Conservation (phyloP, 169 alveolate species). For the Plasmodium inui region DNA sequence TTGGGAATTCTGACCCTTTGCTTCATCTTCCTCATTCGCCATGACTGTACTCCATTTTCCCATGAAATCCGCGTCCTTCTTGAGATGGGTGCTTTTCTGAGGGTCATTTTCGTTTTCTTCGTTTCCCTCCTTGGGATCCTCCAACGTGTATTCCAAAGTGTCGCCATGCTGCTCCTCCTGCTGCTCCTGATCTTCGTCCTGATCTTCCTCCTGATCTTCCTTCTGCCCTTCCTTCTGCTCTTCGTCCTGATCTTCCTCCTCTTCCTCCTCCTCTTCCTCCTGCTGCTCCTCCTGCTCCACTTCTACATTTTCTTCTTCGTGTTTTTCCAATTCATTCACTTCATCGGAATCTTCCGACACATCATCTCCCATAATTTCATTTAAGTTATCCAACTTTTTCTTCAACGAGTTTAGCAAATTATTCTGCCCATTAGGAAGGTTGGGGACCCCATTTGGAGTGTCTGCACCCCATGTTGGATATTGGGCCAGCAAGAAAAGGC, state of each 20-base stretch:
- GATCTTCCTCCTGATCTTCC: too few species aligned
- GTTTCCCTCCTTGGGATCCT: neutral
- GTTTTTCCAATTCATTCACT: neutral
- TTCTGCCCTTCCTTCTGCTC: too few species aligned
- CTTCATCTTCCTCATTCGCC: neutral
- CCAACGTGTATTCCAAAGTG: neutral
- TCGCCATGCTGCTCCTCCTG: neutral
- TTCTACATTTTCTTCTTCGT: neutral
- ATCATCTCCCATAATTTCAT: neutral
- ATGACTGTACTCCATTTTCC: neutral
- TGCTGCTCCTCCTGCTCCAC: neutral
- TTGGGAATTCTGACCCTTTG: neutral
- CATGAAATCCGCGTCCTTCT: neutral
- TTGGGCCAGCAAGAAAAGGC: neutral
- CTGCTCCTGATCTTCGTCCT: too few species aligned
- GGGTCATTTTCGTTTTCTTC: neutral
- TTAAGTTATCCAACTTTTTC: neutral
- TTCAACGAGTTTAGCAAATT: neutral
- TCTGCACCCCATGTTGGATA: neutral
- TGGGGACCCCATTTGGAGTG: neutral
- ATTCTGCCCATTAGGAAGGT: neutral
- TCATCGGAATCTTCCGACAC: neutral
- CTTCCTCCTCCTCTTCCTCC: neutral
- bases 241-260: too few species aligned
- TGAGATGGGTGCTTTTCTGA: neutral